Percentiles rank a stretch among this genome's conserved stretches.
Evolutionary conservation across 75 land plant genomes (phyloP).

Genomic region (Pinus albicaulis): DNA sequence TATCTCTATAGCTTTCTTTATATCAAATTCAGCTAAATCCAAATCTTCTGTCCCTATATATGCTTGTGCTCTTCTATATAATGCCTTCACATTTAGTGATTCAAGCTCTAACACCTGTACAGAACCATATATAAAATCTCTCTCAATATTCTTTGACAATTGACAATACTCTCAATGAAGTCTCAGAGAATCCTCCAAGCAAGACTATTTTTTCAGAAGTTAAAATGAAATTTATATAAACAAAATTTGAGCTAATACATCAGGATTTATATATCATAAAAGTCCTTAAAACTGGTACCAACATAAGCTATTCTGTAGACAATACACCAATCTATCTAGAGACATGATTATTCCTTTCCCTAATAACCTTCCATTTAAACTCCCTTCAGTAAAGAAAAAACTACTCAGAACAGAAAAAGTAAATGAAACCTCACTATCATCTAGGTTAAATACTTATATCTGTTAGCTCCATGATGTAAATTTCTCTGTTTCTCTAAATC

Average conservation of each 20-base stretch:
- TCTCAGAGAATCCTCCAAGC: neutral
- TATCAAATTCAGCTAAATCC: conserved; percentile 46
- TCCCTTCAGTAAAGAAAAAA: neutral
- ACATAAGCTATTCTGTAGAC: neutral
- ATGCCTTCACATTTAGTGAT: conserved; percentile 43
- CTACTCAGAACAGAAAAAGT: neutral
- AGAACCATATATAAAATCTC: neutral
- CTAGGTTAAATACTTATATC: neutral
- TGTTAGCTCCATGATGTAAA: neutral
- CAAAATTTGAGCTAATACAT: neutral
- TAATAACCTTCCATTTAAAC: neutral
- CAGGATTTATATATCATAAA: neutral
- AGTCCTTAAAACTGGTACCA: neutral
- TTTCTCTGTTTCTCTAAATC: neutral
- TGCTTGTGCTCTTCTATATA: conserved; percentile 54
- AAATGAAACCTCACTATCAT: neutral
- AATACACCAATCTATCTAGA: neutral
- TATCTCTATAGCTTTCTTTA: conserved; percentile 52
- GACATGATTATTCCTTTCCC: neutral
- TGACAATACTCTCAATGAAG: too few relatives aligned
- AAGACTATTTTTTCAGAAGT: neutral
- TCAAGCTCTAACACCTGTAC: conserved; percentile 43
- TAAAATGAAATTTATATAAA: neutral
- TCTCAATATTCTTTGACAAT: too few relatives aligned
- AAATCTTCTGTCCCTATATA: conserved; percentile 44